A percentile compares a stretch with the other conserved stretches of the same genome.
Conservation (phyloP, 208 protist species). For the Polymyxa betae region DNA sequence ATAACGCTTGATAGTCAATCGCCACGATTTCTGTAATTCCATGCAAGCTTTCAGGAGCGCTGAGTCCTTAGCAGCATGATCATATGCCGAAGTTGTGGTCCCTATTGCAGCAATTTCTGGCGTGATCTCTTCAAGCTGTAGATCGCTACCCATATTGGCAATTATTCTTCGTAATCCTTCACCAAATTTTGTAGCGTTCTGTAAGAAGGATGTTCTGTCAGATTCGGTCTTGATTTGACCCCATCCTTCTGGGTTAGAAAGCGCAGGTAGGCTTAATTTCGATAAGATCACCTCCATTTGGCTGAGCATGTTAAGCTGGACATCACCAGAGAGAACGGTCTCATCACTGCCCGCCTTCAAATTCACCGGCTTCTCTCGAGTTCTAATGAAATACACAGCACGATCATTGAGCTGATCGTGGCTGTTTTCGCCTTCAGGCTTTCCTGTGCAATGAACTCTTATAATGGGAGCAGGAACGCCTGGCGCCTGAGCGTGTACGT, state of each 20-base stretch:
- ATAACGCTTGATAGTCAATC: background rate
- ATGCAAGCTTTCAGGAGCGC: background rate
- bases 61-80: slow-evolving; percentile 23
- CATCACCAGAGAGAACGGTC: slow-evolving; percentile 18
- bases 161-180: slow-evolving; percentile 15
- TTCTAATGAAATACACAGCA: slow-evolving; percentile 21
- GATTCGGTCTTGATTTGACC: background rate
- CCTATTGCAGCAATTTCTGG: background rate
- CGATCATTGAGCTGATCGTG: slow-evolving; percentile 19
- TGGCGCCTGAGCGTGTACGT: background rate
- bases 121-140: background rate
- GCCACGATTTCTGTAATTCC: slow-evolving; percentile 2
- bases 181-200: background rate
- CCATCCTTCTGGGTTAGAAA: background rate
- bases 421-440: background rate
- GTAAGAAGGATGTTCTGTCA: background rate
- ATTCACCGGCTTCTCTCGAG: background rate
- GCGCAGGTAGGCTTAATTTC: background rate
- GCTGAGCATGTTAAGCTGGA: slow-evolving; percentile 14
- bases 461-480: background rate
- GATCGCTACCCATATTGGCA: slow-evolving; percentile 34
- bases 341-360: slow-evolving; percentile 22
- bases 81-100: background rate
- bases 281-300: slow-evolving; percentile 7
- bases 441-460: background rate